Evolutionary conservation across 805 yeast genomes (phyloP), one percentile per base, ranked within the genome.

Genomic region (Saccharomycopsis lassenensis): DNA sequence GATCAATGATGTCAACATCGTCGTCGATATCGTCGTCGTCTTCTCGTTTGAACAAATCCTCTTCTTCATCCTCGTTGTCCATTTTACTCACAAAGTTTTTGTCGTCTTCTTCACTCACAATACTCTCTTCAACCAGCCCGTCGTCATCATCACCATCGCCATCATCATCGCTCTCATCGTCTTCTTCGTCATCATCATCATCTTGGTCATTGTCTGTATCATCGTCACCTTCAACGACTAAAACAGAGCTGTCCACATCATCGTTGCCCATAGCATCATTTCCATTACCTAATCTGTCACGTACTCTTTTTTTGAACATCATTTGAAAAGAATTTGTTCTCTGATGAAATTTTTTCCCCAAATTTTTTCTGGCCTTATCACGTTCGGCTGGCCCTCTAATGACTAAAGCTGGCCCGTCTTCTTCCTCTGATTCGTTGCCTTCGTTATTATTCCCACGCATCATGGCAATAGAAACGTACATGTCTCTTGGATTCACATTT

Each of bases 381-480:
- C 80, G 62, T 48, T 79, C 93, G 14, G 78, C 71, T 1, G 97
- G 95, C 1, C 91, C 77, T 41, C 69, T 69, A 29, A 86, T 78
- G 5, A 78, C 73, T 24, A 85, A 56, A 1, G 89, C 86, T 4
- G 89, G 91, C 0, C 89, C 93, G 24, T 77, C 73, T 24, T 74
- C 78, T 24, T 67, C 71, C 17, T 65, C 67, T 17, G 56, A 61
- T 21, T 49, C 44, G 4, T 46, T 35, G 4, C 14, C 39, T 26
- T 51, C 48, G n/a, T 57, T 59, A 38, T 65, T 66, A 27, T 65
- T 62, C 36, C 68, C 65, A 46, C 79, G 79, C 59, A 87, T 61
- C 77, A 86, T 75, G 28, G 85, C 76, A 47, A 86, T 79, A 3
- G 95, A 85, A 61, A 78, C 66, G 52, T 66, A 78, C 74, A 86